Evolutionary conservation across 1,284 basidiomycete genomes (phyloP).

Genomic region (Coniferiporia sulphurascens): DNA sequence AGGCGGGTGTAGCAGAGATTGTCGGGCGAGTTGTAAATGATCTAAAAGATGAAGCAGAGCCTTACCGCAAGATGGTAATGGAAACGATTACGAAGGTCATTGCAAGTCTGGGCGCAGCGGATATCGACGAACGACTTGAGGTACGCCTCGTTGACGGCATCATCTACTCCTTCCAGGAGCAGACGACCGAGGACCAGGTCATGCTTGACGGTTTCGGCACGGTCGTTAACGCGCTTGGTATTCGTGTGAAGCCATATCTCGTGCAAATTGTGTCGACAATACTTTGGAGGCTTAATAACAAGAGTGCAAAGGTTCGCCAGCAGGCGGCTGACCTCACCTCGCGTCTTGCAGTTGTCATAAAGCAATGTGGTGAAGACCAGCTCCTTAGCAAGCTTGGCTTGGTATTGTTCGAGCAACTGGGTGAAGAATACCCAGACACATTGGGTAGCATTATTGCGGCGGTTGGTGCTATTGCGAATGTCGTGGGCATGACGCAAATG

Average conservation of each 20-base stretch:
- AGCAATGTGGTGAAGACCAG: slow-evolving; percentile 96
- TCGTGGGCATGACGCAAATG: slow-evolving; percentile 99
- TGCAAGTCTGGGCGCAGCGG: slow-evolving; percentile 87
- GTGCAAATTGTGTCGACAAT: slow-evolving; percentile 99
- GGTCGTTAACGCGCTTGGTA: slow-evolving; percentile 90
- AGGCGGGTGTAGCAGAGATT: slow-evolving; percentile 94
- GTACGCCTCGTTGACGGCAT: slow-evolving; percentile 95
- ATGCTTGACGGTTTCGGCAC: slow-evolving; percentile 99
- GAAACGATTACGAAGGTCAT: slow-evolving; percentile 99
- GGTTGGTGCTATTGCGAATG: slow-evolving; percentile 97
- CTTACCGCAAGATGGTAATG: slow-evolving; percentile 99
- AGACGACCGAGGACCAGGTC: slow-evolving; percentile 97
- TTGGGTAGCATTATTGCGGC: slow-evolving; percentile 98
- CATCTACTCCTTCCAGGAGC: slow-evolving; percentile 99
- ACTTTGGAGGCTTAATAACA: slow-evolving; percentile 98
- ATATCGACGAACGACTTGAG: slow-evolving; percentile 95
- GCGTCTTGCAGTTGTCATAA: slow-evolving; percentile 94
- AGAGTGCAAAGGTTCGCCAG: slow-evolving; percentile 98
- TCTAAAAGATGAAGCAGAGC: slow-evolving; percentile 94
- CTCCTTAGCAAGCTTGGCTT: slow-evolving; percentile 94
- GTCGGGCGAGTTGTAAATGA: slow-evolving; percentile 95
- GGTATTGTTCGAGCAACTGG: slow-evolving; percentile 97
- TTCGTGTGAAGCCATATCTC: slow-evolving; percentile 98
- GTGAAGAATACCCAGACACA: slow-evolving; percentile 99
- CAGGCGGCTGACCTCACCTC: slow-evolving; percentile 97